Percentiles rank a stretch among this genome's conserved stretches.
These are phyloP conservation scores for Colletotrichum zoysiae DNA, from an alignment of 2,329 filamentous ascomycete genomes.

Conservation along the genomic window DNA sequence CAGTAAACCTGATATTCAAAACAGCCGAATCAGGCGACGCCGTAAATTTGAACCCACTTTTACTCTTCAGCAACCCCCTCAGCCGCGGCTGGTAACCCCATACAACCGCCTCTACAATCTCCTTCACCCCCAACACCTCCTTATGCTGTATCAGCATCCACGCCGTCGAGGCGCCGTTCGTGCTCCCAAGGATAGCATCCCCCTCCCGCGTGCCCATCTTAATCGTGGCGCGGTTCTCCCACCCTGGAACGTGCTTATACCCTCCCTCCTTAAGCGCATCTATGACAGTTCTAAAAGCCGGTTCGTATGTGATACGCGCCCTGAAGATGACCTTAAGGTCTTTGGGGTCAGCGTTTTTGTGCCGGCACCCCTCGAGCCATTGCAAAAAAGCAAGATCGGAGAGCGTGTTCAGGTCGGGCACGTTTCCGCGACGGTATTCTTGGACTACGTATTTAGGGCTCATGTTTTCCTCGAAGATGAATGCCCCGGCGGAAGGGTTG, in stretches of 20 bases:
- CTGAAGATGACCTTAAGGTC: neutral
- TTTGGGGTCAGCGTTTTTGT: neutral
- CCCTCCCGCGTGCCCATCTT: neutral
- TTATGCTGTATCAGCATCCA: constrained; percentile 1
- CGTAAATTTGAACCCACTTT: neutral
- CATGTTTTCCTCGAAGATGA: neutral
- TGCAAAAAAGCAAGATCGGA: neutral
- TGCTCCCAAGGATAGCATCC: neutral
- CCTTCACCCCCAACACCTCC: neutral
- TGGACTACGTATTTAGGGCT: neutral
- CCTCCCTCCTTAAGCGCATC: neutral
- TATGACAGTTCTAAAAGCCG: neutral
- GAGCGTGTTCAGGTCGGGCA: neutral
- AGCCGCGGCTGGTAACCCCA: neutral
- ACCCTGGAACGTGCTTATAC: neutral
- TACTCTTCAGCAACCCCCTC: too few relatives aligned
- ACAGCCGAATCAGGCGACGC: neutral
- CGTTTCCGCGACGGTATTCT: neutral
- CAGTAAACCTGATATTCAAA: neutral
- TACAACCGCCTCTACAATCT: neutral
- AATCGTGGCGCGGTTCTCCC: neutral
- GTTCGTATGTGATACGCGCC: neutral
- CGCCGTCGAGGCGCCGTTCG: neutral
- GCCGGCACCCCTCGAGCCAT: neutral
- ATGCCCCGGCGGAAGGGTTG: neutral